These are phyloP conservation scores for Rubia yunnanensis DNA, from an alignment of 257 asterid species.

Conservation along the genomic window DNA sequence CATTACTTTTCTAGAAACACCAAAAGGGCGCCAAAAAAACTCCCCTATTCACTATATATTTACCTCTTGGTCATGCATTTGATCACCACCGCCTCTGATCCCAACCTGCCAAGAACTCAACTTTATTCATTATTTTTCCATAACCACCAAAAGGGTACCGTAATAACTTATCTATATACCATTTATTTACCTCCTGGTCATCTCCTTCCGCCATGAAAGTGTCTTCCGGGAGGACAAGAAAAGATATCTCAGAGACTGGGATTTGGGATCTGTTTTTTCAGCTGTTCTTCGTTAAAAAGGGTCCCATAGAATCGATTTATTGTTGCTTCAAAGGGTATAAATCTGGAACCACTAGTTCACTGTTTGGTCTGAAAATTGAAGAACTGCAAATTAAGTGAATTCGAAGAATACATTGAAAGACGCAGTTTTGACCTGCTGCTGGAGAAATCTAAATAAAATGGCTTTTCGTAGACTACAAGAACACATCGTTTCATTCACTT, in stretches of 20 bases:
- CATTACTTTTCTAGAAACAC: too few species aligned
- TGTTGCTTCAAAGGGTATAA: not conserved
- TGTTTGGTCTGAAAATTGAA: not conserved
- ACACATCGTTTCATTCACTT: not conserved
- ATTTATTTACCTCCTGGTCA: not conserved
- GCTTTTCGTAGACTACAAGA: not conserved
- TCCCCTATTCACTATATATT: not conserved
- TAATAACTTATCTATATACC: not conserved
- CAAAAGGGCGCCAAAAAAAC: not conserved
- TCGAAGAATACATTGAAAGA: not conserved
- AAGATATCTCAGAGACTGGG: not conserved
- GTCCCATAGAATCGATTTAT: not conserved
- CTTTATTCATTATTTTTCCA: not conserved
- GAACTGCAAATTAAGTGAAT: not conserved
- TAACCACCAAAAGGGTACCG: not conserved
- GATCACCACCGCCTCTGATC: slow-evolving; percentile 1
- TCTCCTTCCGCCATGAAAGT: not conserved
- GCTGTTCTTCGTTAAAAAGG: not conserved
- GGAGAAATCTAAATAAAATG: too few species aligned
- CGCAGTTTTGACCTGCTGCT: not conserved
- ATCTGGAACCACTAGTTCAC: too few species aligned
- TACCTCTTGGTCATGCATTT: slow-evolving; percentile 2
- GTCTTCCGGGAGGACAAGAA: not conserved
- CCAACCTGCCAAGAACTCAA: slow-evolving; percentile 17
- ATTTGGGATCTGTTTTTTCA: not conserved